phyloP scores from a whole-genome alignment of 2,329 filamentous ascomycete genomes.

The Didymellaceae sp. region DNA sequence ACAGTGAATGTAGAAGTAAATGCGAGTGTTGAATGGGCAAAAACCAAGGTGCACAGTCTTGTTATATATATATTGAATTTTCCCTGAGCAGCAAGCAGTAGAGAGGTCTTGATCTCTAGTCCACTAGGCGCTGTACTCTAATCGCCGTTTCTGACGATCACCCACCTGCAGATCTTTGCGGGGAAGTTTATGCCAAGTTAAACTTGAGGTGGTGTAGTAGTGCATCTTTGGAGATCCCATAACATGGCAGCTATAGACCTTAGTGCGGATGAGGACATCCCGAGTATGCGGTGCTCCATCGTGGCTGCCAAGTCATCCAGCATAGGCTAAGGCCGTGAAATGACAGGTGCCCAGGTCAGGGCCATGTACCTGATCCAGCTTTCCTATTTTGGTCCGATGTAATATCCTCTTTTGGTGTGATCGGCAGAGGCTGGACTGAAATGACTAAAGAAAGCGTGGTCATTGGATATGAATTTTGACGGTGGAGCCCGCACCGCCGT shows the following conservation, averaged over 20 bases:
- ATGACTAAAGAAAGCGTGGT: conserved; percentile 2
- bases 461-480: not conserved
- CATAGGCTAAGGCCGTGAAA: not conserved
- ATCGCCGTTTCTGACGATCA: not conserved
- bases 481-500: not conserved
- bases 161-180: conserved; percentile 8
- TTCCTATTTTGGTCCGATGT: conserved; percentile 6
- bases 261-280: conserved; percentile 1
- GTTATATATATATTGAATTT: not conserved
- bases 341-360: conserved; percentile 1
- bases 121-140: not conserved
- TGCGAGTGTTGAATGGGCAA: not conserved
- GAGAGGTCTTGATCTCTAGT: not conserved
- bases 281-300: not conserved
- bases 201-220: not conserved
- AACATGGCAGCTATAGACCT: not conserved
- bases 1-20: not conserved
- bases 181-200: not conserved
- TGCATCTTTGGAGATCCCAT: not conserved
- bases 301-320: conserved; percentile 1
- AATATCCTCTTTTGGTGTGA: not conserved
- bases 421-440: not conserved
- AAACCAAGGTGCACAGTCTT: not conserved
- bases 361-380: not conserved
- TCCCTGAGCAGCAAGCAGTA: no score